Evolutionary conservation across 805 yeast species (phyloP), one percentile per base, ranked within the genome.

Genomic region (Lipomyces kockii): DNA sequence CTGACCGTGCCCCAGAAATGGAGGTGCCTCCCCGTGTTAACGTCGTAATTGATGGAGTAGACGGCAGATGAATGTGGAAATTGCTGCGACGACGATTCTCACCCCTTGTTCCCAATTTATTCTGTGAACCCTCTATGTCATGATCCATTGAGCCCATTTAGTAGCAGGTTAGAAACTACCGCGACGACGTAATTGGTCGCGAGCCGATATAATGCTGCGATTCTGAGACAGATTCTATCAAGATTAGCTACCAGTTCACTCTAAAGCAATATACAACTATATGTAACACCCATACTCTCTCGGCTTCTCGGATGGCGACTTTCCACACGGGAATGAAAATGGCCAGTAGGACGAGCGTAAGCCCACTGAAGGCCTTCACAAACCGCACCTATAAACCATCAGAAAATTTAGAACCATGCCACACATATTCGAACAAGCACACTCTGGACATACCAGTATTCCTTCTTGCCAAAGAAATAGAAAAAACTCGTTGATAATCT

Each of bases 101-200:
- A 53, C 22, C 17, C 39, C 22, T 25, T 20, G 4, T n/a, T 56
- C 46, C 35, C 35, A 17, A 11, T 14, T n/a, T 56, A 56, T 34
- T 34, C 12, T 12, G 35, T 22, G 8, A 5, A 12, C 9, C 35
- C 1, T 43, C 29, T 22, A 11, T 43, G 29, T 37, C 61, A 43
- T 29, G 32, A 25, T 25, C 37, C 64, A 62, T 57, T 32, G 17
- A 22, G 25, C 12, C 35, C n/a, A 53, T 54, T 25, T 17, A 60
- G 20, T 22, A 17, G 46, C 20, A 9, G 39, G 2, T 62, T 63
- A 73, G 49, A 73, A 71, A 46, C 76, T 73, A 4, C 76, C 76
- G 8, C 76, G 70, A 11, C 76, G 74, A 32, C 75, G 67, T 12
- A 73, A 64, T 55, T 73, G 76, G 62, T 73, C 75, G 6, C 73